phyloP scores from a whole-genome alignment of 805 yeast species.

The Starmerella roubikii region DNA sequence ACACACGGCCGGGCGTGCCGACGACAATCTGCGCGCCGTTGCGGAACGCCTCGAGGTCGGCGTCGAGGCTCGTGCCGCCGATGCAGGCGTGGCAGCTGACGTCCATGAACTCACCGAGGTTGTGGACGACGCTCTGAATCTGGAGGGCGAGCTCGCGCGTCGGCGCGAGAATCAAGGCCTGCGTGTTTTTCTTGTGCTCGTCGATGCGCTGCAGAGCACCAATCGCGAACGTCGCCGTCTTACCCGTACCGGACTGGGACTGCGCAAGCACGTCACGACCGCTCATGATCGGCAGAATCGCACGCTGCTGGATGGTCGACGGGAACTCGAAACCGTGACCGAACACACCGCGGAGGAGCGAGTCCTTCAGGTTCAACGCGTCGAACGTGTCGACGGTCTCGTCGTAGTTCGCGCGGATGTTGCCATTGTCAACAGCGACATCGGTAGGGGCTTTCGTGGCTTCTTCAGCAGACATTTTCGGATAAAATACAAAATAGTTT shows the following conservation, averaged over 20 bases:
- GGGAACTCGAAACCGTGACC: slow-evolving; percentile 93
- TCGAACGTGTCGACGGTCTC: slow-evolving; percentile 67
- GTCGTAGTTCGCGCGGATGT: slow-evolving; percentile 92
- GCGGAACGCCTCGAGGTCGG: slow-evolving; percentile 72
- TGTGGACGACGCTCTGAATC: slow-evolving; percentile 84
- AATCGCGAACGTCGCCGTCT: slow-evolving; percentile 79
- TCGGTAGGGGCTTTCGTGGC: slow-evolving; percentile 8
- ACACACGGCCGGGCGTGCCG: slow-evolving; percentile 98
- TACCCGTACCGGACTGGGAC: slow-evolving; percentile 85
- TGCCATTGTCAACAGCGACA: slow-evolving; percentile 28
- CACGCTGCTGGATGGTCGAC: slow-evolving; percentile 95
- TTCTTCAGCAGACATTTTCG: slow-evolving; percentile 15
- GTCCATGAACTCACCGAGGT: slow-evolving; percentile 82
- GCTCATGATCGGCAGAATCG: slow-evolving; percentile 83
- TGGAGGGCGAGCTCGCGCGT: slow-evolving; percentile 95
- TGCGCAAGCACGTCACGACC: slow-evolving; percentile 90
- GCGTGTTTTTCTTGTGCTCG: slow-evolving; percentile 56
- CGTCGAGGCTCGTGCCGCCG: slow-evolving; percentile 87
- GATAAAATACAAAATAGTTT: background rate
- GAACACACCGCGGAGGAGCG: slow-evolving; percentile 46
- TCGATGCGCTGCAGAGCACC: slow-evolving; percentile 50
- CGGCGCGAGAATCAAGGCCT: slow-evolving; percentile 90
- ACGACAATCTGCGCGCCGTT: slow-evolving; percentile 86
- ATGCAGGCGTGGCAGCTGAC: slow-evolving; percentile 90
- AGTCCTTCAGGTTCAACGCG: slow-evolving; percentile 59